Conservation (phyloP, 1,284 basidiomycete genomes). For the Papiliotrema nemorosa region DNA sequence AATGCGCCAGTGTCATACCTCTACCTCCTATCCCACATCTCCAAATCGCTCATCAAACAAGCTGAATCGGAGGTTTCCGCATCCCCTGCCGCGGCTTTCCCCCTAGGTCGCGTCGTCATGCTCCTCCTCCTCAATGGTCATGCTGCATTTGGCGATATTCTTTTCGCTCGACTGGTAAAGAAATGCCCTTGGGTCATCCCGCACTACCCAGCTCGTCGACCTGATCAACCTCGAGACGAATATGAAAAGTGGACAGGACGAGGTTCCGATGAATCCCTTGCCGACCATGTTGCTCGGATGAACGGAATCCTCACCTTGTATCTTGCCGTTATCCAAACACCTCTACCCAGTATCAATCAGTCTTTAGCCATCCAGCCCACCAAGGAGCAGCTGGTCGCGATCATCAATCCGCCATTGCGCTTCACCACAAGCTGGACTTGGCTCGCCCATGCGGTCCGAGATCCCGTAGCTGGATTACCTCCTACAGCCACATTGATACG, state of each 20-base stretch:
- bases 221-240: constrained; percentile 55
- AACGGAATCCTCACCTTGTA: constrained; percentile 83
- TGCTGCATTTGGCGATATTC: constrained; percentile 65
- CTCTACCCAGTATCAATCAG: constrained; percentile 38
- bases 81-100: constrained; percentile 76
- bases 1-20: constrained; percentile 53
- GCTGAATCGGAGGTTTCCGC: constrained; percentile 92
- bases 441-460: constrained; percentile 49
- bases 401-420: constrained; percentile 59
- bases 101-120: constrained; percentile 72
- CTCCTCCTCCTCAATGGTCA: constrained; percentile 60
- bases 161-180: constrained; percentile 83
- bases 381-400: constrained; percentile 52
- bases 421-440: constrained; percentile 63
- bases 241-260: constrained; percentile 67
- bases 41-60: constrained; percentile 85
- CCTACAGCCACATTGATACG: constrained; percentile 16
- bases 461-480: constrained; percentile 31
- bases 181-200: constrained; percentile 60
- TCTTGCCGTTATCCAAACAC: constrained; percentile 66
- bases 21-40: constrained; percentile 77
- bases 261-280: constrained; percentile 53
- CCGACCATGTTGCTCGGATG: constrained; percentile 72
- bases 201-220: constrained; percentile 44
- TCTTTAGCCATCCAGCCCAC: constrained; percentile 30